These are phyloP conservation scores for Candida insectalens DNA, from an alignment of 805 yeast genomes.

Conservation along the genomic window DNA sequence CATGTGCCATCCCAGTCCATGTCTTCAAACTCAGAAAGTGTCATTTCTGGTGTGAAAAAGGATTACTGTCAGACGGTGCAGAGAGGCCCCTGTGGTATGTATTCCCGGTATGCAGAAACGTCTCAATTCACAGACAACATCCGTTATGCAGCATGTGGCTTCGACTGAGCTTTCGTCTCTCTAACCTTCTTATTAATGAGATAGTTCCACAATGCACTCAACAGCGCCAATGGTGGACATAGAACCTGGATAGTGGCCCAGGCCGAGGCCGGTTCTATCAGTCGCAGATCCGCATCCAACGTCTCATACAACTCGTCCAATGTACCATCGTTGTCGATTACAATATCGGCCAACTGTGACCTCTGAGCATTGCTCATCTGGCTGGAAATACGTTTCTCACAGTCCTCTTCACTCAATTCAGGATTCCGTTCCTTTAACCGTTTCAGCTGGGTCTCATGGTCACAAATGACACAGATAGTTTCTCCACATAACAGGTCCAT, in stretches of 20 bases:
- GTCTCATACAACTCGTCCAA: slow-evolving; percentile 32
- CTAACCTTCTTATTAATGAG: neutral
- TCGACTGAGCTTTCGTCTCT: neutral
- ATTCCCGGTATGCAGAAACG: too few species aligned
- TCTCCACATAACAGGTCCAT: slow-evolving; percentile 64
- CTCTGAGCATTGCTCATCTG: slow-evolving; percentile 66
- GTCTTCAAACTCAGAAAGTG: too few species aligned
- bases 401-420: slow-evolving; percentile 55
- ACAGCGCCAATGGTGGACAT: slow-evolving; percentile 2
- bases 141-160: neutral
- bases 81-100: too few species aligned
- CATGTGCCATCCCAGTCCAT: too few species aligned
- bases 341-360: slow-evolving; percentile 48
- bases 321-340: slow-evolving; percentile 52
- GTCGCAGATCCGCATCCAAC: slow-evolving; percentile 30
- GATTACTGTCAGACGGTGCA: too few species aligned
- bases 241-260: slow-evolving; percentile 2
- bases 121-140: too few species aligned
- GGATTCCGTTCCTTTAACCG: slow-evolving; percentile 63
- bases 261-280: slow-evolving; percentile 26
- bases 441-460: slow-evolving; percentile 43
- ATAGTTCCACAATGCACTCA: slow-evolving; percentile 1
- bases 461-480: slow-evolving; percentile 60
- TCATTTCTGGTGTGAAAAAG: too few species aligned
- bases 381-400: slow-evolving; percentile 57